A percentile compares a stretch with the other conserved stretches of the same genome.
phyloP scores from a whole-genome alignment of 2,329 filamentous ascomycete genomes.

The Sarocladiaceae sp. region DNA sequence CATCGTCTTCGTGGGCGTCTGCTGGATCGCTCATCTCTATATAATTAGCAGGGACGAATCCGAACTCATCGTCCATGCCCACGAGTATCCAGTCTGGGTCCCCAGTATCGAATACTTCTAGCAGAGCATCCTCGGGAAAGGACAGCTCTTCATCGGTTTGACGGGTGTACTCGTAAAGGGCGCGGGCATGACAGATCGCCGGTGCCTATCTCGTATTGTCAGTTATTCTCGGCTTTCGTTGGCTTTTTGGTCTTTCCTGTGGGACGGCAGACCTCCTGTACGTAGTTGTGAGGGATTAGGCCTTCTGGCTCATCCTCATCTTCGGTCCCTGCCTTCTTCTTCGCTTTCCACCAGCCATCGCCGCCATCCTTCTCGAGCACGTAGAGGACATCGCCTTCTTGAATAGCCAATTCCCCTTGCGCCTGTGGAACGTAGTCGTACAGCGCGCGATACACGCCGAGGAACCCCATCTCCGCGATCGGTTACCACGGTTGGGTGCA shows the following conservation, averaged over 20 bases:
- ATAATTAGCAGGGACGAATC: conserved; percentile 94
- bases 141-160: conserved; percentile 98
- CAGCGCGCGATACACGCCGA: conserved; percentile 82
- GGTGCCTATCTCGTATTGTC: conserved; percentile 42
- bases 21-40: conserved; percentile 62
- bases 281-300: conserved; percentile 88
- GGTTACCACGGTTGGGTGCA: neutral
- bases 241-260: too few relatives aligned
- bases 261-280: conserved; percentile 64
- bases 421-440: conserved; percentile 90
- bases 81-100: conserved; percentile 97
- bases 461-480: conserved; percentile 67
- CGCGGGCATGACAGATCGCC: conserved; percentile 66
- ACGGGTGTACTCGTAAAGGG: conserved; percentile 96
- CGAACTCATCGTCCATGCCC: conserved; percentile 76
- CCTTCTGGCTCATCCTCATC: conserved; percentile 90
- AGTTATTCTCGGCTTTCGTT: too few relatives aligned
- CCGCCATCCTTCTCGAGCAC: conserved; percentile 74
- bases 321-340: conserved; percentile 76
- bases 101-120: conserved; percentile 81
- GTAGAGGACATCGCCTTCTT: conserved; percentile 83
- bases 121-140: conserved; percentile 78
- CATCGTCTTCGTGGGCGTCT: conserved; percentile 32
- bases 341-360: conserved; percentile 91
- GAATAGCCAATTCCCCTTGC: conserved; percentile 77